A percentile compares a stretch with the other conserved stretches of the same genome.
Conservation (phyloP, 176 grass and related monocot species). For the Canna indica region DNA sequence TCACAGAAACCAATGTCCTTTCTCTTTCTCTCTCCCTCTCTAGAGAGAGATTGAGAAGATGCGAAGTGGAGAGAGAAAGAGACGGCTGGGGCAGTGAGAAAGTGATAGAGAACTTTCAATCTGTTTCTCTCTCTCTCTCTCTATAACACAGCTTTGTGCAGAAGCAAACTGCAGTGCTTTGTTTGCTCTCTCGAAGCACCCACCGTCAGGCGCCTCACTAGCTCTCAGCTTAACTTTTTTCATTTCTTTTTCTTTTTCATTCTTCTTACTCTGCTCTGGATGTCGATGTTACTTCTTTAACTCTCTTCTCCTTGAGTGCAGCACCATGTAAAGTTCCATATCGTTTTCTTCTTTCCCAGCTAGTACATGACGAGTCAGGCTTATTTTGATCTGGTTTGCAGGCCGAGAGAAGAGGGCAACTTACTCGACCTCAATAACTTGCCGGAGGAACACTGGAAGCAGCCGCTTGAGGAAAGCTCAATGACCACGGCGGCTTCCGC, state of each 20-base stretch:
- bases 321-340: neutral
- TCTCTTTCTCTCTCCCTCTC: conserved; percentile 9
- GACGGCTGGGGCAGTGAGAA: conserved; percentile 68
- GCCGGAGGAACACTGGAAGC: conserved; percentile 84
- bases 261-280: conserved; percentile 10
- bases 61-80: conserved; percentile 57
- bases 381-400: conserved; percentile 9
- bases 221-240: no score
- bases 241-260: conserved; percentile 6
- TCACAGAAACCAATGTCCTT: conserved; percentile 51
- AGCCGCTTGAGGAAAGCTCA: conserved; percentile 67
- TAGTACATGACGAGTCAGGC: neutral
- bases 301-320: conserved; percentile 21
- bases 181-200: conserved; percentile 21
- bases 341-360: neutral
- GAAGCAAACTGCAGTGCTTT: conserved; percentile 52
- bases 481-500: conserved; percentile 63
- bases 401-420: conserved; percentile 66
- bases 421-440: conserved; percentile 83
- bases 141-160: conserved; percentile 21
- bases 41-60: neutral
- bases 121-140: conserved; percentile 16
- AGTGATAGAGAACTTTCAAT: conserved; percentile 82
- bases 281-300: no score
- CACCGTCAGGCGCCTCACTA: neutral